Base-by-base conservation (phyloP, 1,139 yeast species). In the Kodamaea suecica region DNA sequence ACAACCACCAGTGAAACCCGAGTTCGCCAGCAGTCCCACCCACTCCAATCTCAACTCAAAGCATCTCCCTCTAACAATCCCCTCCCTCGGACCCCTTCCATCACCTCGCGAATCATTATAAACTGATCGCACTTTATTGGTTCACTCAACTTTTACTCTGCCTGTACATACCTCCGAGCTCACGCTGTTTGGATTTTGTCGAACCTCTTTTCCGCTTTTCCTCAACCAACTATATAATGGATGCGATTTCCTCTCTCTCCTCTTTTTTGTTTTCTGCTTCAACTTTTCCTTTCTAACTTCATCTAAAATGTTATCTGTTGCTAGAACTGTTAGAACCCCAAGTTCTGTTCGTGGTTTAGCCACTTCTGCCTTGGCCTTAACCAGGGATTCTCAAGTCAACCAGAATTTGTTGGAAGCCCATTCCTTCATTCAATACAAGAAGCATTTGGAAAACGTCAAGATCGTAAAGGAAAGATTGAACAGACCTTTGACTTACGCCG, bases 401-500 rank as follows among this genome's bases (percentile, higher is more conserved):
- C 94, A 84, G 76, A 90, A 87, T 76, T 76, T 84, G 70, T 78
- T 88, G 75, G 98, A 92, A 73, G 72, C 78, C 57, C 80, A 78
- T 65, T 84, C 92, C 40, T 88, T 80, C 75, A 70, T 84, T 53
- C 78, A 81, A 58, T 84, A 84, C 73, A 84, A 83, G 67, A 74
- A 81, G 57, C 80, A 84, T 52, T 63, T 83, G 51, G 95, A 87
- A 69, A 87, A 84, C 59, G 82, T 90, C 51, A 76, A 84, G 53
- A 84, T 87, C 55, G 97, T 92, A 57, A 82, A 83, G 70, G 70
- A 77, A 52, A 83, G 97, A 72, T 77, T 90, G 55, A 78, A 78
- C 61, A 84, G 97, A 66, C 98, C 98, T 34, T 77, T 92, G 62
- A 92, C 98, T 45, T 90, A 88, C 63, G 97, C 97, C 53, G 98